Conservation (phyloP, 305 asterid species). For the Vinca major region DNA sequence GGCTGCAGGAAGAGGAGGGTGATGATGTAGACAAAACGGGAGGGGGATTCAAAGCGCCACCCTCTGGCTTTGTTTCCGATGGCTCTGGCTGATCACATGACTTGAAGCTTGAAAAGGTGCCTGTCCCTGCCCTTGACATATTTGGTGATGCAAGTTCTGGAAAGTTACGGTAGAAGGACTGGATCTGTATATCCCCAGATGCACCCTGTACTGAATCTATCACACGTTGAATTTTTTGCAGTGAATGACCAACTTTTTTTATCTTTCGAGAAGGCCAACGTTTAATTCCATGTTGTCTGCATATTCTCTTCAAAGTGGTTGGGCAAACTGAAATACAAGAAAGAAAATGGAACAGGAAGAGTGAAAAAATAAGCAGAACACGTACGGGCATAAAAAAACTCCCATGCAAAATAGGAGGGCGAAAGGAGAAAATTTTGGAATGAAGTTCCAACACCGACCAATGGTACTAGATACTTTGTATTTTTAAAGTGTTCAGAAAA, state of each 20-base stretch:
- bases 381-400: too few species aligned
- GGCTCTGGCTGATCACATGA: constrained; percentile 21
- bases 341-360: neutral
- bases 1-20: constrained; percentile 66
- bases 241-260: constrained; percentile 89
- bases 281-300: constrained; percentile 81
- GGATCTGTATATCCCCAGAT: constrained; percentile 59
- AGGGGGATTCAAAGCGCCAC: constrained; percentile 21
- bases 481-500: too few species aligned
- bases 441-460: too few species aligned
- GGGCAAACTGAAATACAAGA: constrained; percentile 63
- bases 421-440: too few species aligned
- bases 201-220: constrained; percentile 87
- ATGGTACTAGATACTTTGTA: too few species aligned
- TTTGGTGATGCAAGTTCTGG: constrained; percentile 63
- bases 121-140: constrained; percentile 33
- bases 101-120: constrained; percentile 28
- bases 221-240: constrained; percentile 77
- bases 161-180: constrained; percentile 67
- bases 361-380: neutral
- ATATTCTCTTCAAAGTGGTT: constrained; percentile 94
- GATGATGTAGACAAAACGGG: constrained; percentile 38
- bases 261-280: constrained; percentile 96
- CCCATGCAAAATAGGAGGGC: too few species aligned
- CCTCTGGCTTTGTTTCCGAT: constrained; percentile 24